Evolutionary conservation across 805 yeast genomes (phyloP), one percentile per base, ranked within the genome.

Genomic region (Alloascoidea hylecoeti): DNA sequence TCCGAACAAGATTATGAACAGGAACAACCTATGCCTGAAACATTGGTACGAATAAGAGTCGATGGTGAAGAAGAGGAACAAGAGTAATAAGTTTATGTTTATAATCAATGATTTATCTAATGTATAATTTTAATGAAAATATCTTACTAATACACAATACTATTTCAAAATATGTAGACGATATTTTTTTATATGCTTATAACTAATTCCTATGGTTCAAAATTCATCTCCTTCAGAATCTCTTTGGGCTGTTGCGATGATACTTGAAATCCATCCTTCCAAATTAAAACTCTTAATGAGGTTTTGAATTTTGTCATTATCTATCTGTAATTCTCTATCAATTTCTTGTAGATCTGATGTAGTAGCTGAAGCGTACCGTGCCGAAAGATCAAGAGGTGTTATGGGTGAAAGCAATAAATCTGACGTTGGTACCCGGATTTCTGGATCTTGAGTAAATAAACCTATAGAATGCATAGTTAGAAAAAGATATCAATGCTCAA

Each of bases 1-100:
- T 47, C 60, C 1, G 59, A 61, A 14, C 55, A 54, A 34, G 74
- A 67, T 40, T 63, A 63, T 39, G 66, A 67, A 33, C 51, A 47
- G 12, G 41, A 41, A 30, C 35, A 44, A 2, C 50, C 50, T 2
- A 37, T 52, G 16, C 49, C 57, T 1, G 57, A 53, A 39, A 48
- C 52, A 3, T 41, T 52, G 15, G 56, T 53, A 5, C 40, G 57
- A 19, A 49, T 53, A n/a, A 39, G 48, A 23, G 39, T 50, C 19
- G 61, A 56, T n/a, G 55, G 50, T 33, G 47, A 49, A 18, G 43
- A 44, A 4, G 51, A 51, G 19, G 57, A 52, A 1, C 55, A 32
- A n/a, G 15, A 6, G 30, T n/a, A n/a, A n/a, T n/a, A n/a, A n/a
- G n/a, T n/a, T n/a, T n/a, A n/a, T n/a, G n/a, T n/a, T n/a, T n/a